Percentiles rank a stretch among this genome's conserved stretches.
phyloP scores from a whole-genome alignment of 2,329 filamentous ascomycete genomes.

The Onygenales sp. region DNA sequence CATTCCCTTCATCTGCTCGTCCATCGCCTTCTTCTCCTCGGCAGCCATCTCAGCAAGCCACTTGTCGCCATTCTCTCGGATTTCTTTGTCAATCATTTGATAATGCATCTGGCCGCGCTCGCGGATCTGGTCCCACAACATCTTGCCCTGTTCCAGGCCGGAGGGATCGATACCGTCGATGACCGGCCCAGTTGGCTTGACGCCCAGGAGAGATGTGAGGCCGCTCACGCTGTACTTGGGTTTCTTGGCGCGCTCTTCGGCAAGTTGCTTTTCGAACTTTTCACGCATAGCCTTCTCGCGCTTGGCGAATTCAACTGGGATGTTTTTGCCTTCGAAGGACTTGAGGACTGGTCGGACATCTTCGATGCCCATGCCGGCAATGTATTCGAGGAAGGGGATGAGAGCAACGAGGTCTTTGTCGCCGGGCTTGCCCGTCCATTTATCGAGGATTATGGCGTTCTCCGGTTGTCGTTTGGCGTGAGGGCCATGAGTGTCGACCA shows the following conservation, averaged over 20 bases:
- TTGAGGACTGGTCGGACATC: constrained; percentile 81
- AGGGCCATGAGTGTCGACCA: constrained; percentile 75
- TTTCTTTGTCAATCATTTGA: constrained; percentile 78
- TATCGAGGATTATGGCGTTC: constrained; percentile 84
- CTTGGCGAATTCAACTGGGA: constrained; percentile 80
- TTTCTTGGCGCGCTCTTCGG: constrained; percentile 55
- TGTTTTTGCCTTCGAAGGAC: constrained; percentile 80
- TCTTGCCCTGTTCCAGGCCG: constrained; percentile 84
- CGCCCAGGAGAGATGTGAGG: constrained; percentile 62
- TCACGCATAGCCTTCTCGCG: constrained; percentile 78
- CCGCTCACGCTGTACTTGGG: constrained; percentile 54
- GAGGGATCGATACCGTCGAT: constrained; percentile 58
- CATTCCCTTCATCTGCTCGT: constrained; percentile 88
- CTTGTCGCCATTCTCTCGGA: constrained; percentile 85
- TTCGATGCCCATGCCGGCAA: constrained; percentile 83
- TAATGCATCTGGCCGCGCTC: constrained; percentile 89
- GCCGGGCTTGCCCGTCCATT: constrained; percentile 75
- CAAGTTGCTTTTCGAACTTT: constrained; percentile 72
- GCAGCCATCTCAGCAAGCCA: constrained; percentile 92
- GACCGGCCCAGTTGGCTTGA: constrained; percentile 55
- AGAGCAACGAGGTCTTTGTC: constrained; percentile 81
- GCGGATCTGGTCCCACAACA: constrained; percentile 88
- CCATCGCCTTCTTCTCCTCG: constrained; percentile 77
- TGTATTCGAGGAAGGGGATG: constrained; percentile 95
- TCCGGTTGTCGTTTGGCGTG: constrained; percentile 89